Base-by-base conservation (phyloP, 1,284 basidiomycete species). In the Ceratorhiza oryzae-sativae region DNA sequence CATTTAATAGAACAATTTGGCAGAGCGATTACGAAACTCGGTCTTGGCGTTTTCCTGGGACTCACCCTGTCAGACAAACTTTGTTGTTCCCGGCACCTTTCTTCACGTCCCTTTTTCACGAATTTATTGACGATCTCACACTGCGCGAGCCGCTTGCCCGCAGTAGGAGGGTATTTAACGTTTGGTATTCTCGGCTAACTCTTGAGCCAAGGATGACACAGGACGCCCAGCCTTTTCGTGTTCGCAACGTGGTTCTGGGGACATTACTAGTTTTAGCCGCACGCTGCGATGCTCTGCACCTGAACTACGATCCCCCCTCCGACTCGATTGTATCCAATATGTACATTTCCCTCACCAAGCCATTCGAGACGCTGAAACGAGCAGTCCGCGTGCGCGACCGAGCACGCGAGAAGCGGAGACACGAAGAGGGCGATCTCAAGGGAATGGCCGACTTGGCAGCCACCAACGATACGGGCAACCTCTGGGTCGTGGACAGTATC, bases 401-500 rank as follows among this genome's bases (percentile, higher is more conserved):
- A 9, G 30, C 23, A 3, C 4, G 18, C n/a, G 65, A 56, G 36
- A 58, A 41, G 53, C 25, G 51, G 65, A 62, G 45, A 49, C 65
- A 41, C 20, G 65, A 68, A 41, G 51, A 25, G 20, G 32, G 45
- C 45, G 60, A 58, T 15, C 34, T 51, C 3, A 27, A 46, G 15
- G 48, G 46, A 34, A 13, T 41, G 20, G 5, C 34, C 13, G 45
- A 51, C 10, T 25, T 48, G 39, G 39, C 63, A 34, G 34, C 32
- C 9, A 30, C 2, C 32, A 67, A 67, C 23, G 49, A 55, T 25
- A 55, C 32, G 34, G 49, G 20, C 5, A 51, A 36, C 46, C 25
- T 73, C 8, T 76, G 75, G 75, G 53, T 72, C 30, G 51, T 75
- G 9, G 53, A 72, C 23, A 53, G 58, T 32, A 25, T 70, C 6